phyloP scores from a whole-genome alignment of 306 rosid genomes.

The Ochetophila trinervis region DNA sequence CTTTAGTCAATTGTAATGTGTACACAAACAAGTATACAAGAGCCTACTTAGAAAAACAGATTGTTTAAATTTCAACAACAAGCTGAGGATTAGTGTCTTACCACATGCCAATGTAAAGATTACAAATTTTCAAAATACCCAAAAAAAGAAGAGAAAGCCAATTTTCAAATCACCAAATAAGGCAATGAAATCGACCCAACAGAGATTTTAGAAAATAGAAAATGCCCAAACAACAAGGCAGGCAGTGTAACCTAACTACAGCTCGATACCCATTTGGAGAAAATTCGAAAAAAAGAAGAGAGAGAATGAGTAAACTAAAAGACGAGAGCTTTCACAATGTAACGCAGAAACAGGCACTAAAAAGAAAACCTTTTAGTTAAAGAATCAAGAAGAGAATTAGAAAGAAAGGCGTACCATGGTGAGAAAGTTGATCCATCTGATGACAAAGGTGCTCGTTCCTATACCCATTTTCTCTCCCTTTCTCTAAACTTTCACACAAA shows the following conservation, averaged over 20 bases:
- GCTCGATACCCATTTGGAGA: slow-evolving; percentile 19
- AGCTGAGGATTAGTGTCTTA: not conserved
- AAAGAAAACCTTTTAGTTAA: not conserved
- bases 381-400: not conserved
- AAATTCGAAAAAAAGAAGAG: not conserved
- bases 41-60: not conserved
- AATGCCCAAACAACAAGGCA: not conserved
- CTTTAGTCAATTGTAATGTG: not conserved
- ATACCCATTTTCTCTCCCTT: slow-evolving; percentile 46
- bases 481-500: slow-evolving; percentile 3
- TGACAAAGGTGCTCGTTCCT: slow-evolving; percentile 89
- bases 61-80: not conserved
- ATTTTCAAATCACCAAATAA: not conserved
- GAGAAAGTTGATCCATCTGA: slow-evolving; percentile 93
- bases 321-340: not conserved
- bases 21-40: slow-evolving; percentile 10
- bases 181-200: slow-evolving; percentile 9
- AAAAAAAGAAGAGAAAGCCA: not conserved
- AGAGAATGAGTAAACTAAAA: not conserved
- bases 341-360: not conserved
- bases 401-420: slow-evolving; percentile 53
- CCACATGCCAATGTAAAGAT: not conserved
- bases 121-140: not conserved
- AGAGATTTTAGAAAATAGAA: not conserved
- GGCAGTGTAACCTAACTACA: slow-evolving; percentile 21